Base-by-base conservation (phyloP, 75 land plant species). In the Ceratopteris richardii region DNA sequence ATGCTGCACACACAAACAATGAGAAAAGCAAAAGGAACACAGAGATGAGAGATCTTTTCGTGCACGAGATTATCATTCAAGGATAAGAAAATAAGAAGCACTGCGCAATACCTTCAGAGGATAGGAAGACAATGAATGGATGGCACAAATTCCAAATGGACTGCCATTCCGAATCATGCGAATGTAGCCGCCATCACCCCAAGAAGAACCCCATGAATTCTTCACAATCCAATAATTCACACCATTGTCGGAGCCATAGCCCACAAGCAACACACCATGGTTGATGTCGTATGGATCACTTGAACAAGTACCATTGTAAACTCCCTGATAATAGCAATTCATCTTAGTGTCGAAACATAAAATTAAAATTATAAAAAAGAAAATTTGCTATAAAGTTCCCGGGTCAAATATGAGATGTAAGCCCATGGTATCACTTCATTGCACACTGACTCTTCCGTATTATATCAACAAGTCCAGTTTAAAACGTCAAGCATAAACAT, bases 121-220 rank as follows among this genome's bases (percentile, higher is more conserved):
- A 55, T 84, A 89, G 0, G 86, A 85, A n/a, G 95, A 68, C 64
- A 80, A 69, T 52, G 80, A 82, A 43, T 74, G 74, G 54, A 89
- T 75, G 7, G 90, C 89, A 67, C 95, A 89, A 41, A 57, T 63
- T 5, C 95, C 89, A 18, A 47, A 57, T 1, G 41, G 18, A 27
- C 68, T 36, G n/a, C 51, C 54, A 53, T 76, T 64, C 5, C 89
- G 70, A 39, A 79, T 67, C 83, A 89, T 80, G 28, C 68, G 77
- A 14, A 89, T 60, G 57, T 77, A 89, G 0, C 95, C 95, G 2
- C 37, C 27, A 67, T 89, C 95, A 21, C 95, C 95, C 95, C 89
- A 89, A 39, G 29, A 31, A 0, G 31, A 31, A 4, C 86, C 89
- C 89, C 89, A 89, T 55, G 95, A 89, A 70, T 89, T 89, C 64